Evolutionary conservation across 2,329 filamentous ascomycete species (phyloP), one percentile per base, ranked within the genome.

Genomic region (Penicillium sclerotiorum): DNA sequence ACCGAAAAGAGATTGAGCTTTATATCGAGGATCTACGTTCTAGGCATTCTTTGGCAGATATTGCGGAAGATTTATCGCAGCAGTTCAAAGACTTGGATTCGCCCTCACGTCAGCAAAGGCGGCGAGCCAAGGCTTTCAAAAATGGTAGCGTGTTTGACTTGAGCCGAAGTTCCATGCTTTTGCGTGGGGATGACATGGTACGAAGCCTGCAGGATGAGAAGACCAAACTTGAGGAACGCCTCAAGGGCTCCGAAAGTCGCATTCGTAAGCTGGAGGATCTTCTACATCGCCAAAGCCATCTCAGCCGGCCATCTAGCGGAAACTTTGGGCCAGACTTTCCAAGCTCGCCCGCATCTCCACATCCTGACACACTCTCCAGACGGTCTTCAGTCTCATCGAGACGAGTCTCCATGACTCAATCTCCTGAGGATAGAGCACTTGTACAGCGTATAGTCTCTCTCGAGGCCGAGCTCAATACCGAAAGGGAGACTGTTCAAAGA

Each of bases 101-200:
- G 48, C 91, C 93, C 2, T 94, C 90, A 0, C 90, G 88, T 61
- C 90, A 94, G 67, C 92, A 95, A 66, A 83, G 86, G 53, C 92
- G 90, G 70, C 84, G 90, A 49, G 83, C 94, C 6, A 95, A 93
- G 68, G 91, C 90, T 5, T 97, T 99, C 77, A 96, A 96, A 67
- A 94, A 95, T 65, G 94, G 94, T 13, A 97, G 94, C 65, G 82
- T 97, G 30, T 91, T 96, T 62, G 94, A 97, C 67, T 81, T 96
- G 53, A 90, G 90, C n/a, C 85, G 88, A 63, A 95, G 89, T 57
- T 93, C 90, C 1, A 80, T 96, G 8, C 74, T 96, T 62, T 82
- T 95, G 12, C 85, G 90, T 32, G 91, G 90, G n/a, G 90, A 95
- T 62, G 92, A 96, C 55, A 77, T 92, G 54, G 80, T 88, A 27